Evolutionary conservation across 2,329 filamentous ascomycete species (phyloP).

Genomic region (Escovopsis weberi): DNA sequence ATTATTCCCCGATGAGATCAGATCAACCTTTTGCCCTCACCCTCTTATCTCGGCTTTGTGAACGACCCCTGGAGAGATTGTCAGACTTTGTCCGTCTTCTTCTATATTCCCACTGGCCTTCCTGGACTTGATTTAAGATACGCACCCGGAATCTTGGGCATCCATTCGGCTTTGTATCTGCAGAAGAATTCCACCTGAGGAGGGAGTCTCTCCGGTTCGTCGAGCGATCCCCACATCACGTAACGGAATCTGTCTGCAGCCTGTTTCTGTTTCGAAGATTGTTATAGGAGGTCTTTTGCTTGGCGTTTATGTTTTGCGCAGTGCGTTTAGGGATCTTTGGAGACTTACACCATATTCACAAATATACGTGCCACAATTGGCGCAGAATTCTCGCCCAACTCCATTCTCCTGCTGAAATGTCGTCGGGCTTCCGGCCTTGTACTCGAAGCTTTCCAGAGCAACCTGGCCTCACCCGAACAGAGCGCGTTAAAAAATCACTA

Average conservation of each 20-base stretch:
- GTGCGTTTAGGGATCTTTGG: no score
- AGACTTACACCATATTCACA: not conserved
- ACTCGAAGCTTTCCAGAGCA: not conserved
- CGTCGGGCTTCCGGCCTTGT: not conserved
- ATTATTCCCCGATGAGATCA: no score
- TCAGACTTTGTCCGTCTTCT: not conserved
- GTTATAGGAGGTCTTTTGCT: no score
- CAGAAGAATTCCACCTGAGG: not conserved
- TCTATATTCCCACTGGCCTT: not conserved
- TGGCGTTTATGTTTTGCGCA: no score
- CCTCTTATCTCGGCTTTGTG: not conserved
- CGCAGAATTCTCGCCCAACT: not conserved
- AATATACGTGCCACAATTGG: not conserved
- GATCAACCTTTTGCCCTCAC: not conserved
- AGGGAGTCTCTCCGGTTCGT: not conserved
- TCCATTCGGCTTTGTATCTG: not conserved
- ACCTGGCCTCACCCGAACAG: not conserved
- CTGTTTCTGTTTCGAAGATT: not conserved
- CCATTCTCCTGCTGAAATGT: not conserved
- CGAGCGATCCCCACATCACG: not conserved
- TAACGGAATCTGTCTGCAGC: not conserved
- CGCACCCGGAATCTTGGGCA: not conserved
- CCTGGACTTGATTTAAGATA: not conserved
- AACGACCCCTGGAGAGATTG: not conserved
- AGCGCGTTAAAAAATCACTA: no score